Conservation (phyloP, 2,329 filamentous ascomycete genomes). For the Penicillium digitatum region DNA sequence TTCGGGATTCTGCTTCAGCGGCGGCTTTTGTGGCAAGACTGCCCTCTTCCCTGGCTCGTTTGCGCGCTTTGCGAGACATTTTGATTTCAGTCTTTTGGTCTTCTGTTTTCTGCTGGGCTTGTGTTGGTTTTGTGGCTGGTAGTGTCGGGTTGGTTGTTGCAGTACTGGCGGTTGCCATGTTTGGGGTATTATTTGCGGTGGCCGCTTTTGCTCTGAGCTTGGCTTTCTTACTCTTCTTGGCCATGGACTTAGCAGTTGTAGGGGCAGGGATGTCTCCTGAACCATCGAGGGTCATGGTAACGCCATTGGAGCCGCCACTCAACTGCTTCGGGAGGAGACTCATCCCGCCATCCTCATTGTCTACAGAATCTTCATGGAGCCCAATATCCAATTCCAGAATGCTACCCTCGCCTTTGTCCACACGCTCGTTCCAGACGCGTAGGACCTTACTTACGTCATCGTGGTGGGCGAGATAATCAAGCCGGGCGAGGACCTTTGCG, state of each 20-base stretch:
- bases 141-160: background rate
- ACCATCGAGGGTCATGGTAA: background rate
- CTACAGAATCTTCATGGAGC: background rate
- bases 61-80: background rate
- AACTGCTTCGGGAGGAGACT: conserved; percentile 4
- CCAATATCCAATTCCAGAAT: conserved; percentile 25
- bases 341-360: conserved; percentile 17
- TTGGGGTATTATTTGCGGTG: background rate
- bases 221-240: background rate
- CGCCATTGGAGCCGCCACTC: background rate
- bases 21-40: background rate
- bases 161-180: background rate
- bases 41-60: background rate
- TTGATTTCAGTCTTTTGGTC: background rate
- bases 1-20: background rate
- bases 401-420: conserved; percentile 5
- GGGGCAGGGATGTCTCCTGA: background rate
- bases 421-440: conserved; percentile 31
- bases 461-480: conserved; percentile 50
- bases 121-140: background rate
- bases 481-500: conserved; percentile 49
- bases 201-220: background rate
- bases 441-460: conserved; percentile 47
- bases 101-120: background rate
- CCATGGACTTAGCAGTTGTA: background rate